Evolutionary conservation across 176 grass and related monocot genomes (phyloP).

Genomic region (Musa acuminata): DNA sequence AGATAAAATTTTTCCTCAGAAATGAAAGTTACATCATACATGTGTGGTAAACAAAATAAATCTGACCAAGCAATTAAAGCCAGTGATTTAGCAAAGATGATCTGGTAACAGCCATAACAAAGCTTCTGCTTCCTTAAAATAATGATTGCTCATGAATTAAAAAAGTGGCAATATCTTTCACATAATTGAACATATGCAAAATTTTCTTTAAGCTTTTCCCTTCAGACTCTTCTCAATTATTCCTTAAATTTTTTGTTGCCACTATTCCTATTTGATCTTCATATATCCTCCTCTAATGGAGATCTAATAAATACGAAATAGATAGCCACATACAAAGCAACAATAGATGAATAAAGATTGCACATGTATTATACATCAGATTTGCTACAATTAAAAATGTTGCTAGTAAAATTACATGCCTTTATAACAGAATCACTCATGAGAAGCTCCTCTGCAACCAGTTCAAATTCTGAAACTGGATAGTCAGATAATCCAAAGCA

Average conservation of each 20-base stretch:
- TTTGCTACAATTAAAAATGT: neutral
- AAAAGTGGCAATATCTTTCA: too few species aligned
- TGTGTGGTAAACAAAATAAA: too few species aligned
- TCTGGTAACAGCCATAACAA: too few species aligned
- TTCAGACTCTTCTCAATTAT: too few species aligned
- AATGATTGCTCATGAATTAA: too few species aligned
- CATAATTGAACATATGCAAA: too few species aligned
- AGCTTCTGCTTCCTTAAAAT: too few species aligned
- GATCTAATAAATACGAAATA: neutral
- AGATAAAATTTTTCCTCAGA: neutral
- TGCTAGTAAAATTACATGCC: conserved; percentile 31
- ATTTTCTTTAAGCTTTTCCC: too few species aligned
- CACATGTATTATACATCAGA: neutral
- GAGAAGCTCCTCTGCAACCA: conserved; percentile 97
- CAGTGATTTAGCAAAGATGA: too few species aligned
- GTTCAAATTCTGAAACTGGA: conserved; percentile 97
- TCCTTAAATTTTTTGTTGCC: too few species aligned
- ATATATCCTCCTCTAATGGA: neutral
- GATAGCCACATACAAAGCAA: neutral
- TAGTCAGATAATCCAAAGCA: conserved; percentile 91
- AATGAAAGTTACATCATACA: too few species aligned
- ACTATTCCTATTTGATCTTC: neutral
- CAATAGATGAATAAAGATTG: neutral
- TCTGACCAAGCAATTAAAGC: too few species aligned
- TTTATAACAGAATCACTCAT: conserved; percentile 99